A percentile compares a stretch with the other conserved stretches of the same genome.
These are phyloP conservation scores for Vittaforma corneae DNA, from an alignment of 371 early-diverging fungal species.

Conservation along the genomic window DNA sequence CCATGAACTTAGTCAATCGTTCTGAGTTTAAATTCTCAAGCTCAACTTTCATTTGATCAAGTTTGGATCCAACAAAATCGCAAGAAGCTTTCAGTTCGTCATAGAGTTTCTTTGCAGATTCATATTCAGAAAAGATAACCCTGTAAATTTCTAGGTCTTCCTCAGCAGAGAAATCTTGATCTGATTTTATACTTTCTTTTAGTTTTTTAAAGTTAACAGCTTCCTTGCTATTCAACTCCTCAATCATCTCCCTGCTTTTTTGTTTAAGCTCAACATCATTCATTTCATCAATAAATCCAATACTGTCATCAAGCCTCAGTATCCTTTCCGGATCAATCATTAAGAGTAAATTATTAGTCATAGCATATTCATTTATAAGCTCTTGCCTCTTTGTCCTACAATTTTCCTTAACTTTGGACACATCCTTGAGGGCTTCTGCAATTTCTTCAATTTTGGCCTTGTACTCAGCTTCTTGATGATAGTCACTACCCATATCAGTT, in stretches of 20 bases:
- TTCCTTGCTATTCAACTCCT: slow-evolving; percentile 14
- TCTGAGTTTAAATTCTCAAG: slow-evolving; percentile 69
- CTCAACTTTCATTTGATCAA: slow-evolving; percentile 35
- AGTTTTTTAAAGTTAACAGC: neutral
- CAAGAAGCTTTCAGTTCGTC: slow-evolving; percentile 26
- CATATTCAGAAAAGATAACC: slow-evolving; percentile 35
- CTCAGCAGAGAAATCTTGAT: neutral
- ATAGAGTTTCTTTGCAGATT: slow-evolving; percentile 19
- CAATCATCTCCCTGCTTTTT: slow-evolving; percentile 16
- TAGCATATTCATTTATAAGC: slow-evolving; percentile 52
- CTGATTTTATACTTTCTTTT: slow-evolving; percentile 1
- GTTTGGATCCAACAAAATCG: slow-evolving; percentile 4
- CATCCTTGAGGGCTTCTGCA: slow-evolving; percentile 8
- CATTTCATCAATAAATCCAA: slow-evolving; percentile 61
- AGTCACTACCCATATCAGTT: slow-evolving; percentile 37
- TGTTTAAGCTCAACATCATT: slow-evolving; percentile 4
- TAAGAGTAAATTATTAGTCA: slow-evolving; percentile 60
- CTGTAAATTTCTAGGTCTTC: slow-evolving; percentile 2
- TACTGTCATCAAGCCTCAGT: slow-evolving; percentile 64
- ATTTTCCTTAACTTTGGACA: slow-evolving; percentile 1
- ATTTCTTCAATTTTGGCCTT: slow-evolving; percentile 39
- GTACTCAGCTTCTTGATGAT: slow-evolving; percentile 42
- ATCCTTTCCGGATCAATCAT: slow-evolving; percentile 51
- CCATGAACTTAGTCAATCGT: slow-evolving; percentile 69
- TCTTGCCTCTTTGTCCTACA: neutral